A percentile compares a stretch with the other conserved stretches of the same genome.
Evolutionary conservation across 2,329 filamentous ascomycete species (phyloP).

Genomic region (Fusarium burgessii): DNA sequence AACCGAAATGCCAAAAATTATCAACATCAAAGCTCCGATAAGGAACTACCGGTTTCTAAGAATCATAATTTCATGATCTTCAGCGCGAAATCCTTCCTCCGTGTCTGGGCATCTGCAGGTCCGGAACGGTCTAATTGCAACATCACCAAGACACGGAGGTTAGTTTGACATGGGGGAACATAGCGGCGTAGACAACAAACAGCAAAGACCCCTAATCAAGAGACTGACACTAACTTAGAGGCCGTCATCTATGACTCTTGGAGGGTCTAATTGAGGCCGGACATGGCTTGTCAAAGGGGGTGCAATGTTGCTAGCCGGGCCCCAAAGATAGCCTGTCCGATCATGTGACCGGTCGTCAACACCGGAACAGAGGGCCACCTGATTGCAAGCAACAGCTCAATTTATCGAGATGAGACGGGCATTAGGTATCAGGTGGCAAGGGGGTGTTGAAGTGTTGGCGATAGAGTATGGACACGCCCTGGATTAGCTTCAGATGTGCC

Average conservation of each 20-base stretch:
- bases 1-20: slow-evolving; percentile 6
- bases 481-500: slow-evolving; percentile 30
- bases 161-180: slow-evolving; percentile 27
- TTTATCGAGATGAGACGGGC: slow-evolving; percentile 25
- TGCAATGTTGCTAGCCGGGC: slow-evolving; percentile 31
- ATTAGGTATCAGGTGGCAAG: slow-evolving; percentile 41
- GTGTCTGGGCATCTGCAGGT: slow-evolving; percentile 26
- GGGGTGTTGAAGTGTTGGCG: slow-evolving; percentile 16
- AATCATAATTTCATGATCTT: slow-evolving; percentile 7
- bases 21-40: slow-evolving; percentile 1
- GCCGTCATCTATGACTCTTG: slow-evolving; percentile 35
- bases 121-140: slow-evolving; percentile 31
- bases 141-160: slow-evolving; percentile 15
- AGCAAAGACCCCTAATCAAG: slow-evolving; percentile 10
- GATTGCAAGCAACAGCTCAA: slow-evolving; percentile 38
- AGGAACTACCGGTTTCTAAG: slow-evolving; percentile 12
- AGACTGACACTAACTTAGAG: neutral
- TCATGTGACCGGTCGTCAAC: slow-evolving; percentile 31
- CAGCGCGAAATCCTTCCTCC: neutral
- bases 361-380: slow-evolving; percentile 32
- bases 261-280: slow-evolving; percentile 32
- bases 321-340: slow-evolving; percentile 32
- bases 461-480: slow-evolving; percentile 25
- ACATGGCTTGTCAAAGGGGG: slow-evolving; percentile 32
- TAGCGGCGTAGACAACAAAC: slow-evolving; percentile 3